Conservation (phyloP, 2,329 filamentous ascomycete species). For the Bipolaris victoriae region DNA sequence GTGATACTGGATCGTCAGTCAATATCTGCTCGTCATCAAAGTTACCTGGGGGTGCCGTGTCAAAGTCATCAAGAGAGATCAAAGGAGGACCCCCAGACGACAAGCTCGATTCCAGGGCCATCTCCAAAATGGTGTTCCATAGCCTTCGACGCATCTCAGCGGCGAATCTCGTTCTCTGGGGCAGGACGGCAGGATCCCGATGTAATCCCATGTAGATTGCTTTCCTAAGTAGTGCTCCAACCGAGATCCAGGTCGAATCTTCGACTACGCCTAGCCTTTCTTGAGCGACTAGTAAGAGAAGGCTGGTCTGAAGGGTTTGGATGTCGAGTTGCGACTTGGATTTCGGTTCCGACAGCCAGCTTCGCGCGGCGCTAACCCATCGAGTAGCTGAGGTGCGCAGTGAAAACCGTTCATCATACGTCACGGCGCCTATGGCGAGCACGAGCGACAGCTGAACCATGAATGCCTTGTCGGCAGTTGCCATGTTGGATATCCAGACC, state of each 20-base stretch:
- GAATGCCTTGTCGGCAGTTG: conserved; percentile 52
- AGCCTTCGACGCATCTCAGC: conserved; percentile 48
- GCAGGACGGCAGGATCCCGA: conserved; percentile 47
- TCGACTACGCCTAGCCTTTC: conserved; percentile 46
- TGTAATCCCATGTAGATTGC: conserved; percentile 53
- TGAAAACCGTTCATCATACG: conserved; percentile 60
- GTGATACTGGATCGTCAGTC: conserved; percentile 27
- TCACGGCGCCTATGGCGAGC: conserved; percentile 45
- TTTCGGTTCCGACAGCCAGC: conserved; percentile 60
- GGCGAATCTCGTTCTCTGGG: conserved; percentile 44
- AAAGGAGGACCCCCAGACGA: conserved; percentile 48
- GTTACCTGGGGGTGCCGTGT: conserved; percentile 48
- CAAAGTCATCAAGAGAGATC: conserved; percentile 46
- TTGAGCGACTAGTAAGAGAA: conserved; percentile 48
- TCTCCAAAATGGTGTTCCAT: conserved; percentile 44
- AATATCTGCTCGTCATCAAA: conserved; percentile 50
- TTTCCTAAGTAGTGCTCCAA: conserved; percentile 47
- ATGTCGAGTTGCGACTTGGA: conserved; percentile 61
- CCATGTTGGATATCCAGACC: conserved; percentile 54
- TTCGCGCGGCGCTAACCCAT: conserved; percentile 65
- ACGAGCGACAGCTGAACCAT: conserved; percentile 58
- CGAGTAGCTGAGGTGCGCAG: conserved; percentile 41
- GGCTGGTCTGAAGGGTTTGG: conserved; percentile 56
- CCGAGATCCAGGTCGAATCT: conserved; percentile 48
- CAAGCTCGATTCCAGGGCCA: conserved; percentile 47